Percentiles rank a stretch among this genome's conserved stretches.
phyloP scores from a whole-genome alignment of 1,284 basidiomycete genomes.

The Malassezia arunalokei region DNA sequence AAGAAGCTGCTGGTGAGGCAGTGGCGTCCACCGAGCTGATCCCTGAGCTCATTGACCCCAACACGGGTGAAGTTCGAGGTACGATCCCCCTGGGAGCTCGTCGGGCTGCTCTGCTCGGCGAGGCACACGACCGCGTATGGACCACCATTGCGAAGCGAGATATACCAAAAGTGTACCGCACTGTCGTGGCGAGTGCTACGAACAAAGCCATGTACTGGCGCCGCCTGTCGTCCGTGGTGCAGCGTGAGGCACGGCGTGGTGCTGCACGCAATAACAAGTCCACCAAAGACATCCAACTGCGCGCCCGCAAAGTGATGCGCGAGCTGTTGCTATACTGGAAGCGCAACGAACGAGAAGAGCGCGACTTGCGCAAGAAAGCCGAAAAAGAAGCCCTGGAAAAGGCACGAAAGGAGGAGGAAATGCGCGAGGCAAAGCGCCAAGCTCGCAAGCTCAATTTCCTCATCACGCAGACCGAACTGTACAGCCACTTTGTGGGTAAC shows the following conservation, averaged over 20 bases:
- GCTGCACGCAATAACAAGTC: conserved; percentile 68
- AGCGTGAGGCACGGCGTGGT: conserved; percentile 67
- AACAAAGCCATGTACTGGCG: conserved; percentile 55
- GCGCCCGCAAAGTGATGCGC: conserved; percentile 69
- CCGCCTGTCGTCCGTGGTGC: conserved; percentile 63
- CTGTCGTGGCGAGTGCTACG: conserved; percentile 34
- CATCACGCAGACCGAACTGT: conserved; percentile 96
- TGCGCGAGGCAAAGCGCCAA: conserved; percentile 84
- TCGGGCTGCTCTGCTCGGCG: conserved; percentile 34
- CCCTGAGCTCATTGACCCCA: conserved; percentile 17
- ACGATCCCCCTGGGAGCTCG: conserved; percentile 29
- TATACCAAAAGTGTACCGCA: conserved; percentile 44
- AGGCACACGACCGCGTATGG: conserved; percentile 44
- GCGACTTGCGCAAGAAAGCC: conserved; percentile 80
- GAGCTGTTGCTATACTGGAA: conserved; percentile 90
- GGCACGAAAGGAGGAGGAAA: conserved; percentile 85
- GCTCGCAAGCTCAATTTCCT: conserved; percentile 96
- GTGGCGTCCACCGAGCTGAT: conserved; percentile 16
- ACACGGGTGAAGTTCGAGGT: conserved; percentile 20
- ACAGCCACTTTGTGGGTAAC: conserved; percentile 97
- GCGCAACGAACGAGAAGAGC: conserved; percentile 84
- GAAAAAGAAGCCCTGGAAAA: conserved; percentile 55
- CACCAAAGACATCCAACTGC: conserved; percentile 75
- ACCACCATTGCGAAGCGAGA: conserved; percentile 42
- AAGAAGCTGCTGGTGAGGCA: conserved; percentile 12